Evolutionary conservation across 2,329 filamentous ascomycete genomes (phyloP).

Genomic region (Lasiodiplodia sp.): DNA sequence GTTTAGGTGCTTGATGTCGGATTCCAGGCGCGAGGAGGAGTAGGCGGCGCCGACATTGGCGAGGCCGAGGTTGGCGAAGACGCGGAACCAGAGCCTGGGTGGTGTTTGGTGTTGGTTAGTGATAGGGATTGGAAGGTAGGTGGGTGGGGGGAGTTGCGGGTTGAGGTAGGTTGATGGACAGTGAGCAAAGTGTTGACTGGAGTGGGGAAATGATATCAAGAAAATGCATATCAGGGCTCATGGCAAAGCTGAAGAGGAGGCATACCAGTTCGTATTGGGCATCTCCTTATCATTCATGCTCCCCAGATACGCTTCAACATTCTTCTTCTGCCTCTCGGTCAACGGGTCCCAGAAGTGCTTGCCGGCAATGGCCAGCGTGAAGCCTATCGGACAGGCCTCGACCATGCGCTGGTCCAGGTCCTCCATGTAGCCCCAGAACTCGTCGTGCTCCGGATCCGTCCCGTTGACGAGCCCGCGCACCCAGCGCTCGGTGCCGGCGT

Average conservation of each 20-base stretch:
- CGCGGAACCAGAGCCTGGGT: slow-evolving; percentile 73
- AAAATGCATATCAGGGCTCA: not conserved
- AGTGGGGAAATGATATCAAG: too few species aligned
- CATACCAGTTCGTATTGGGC: slow-evolving; percentile 69
- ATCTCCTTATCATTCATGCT: slow-evolving; percentile 81
- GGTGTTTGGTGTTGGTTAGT: slow-evolving; percentile 55
- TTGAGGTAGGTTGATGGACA: not conserved
- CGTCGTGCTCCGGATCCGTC: slow-evolving; percentile 71
- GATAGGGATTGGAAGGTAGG: slow-evolving; percentile 53
- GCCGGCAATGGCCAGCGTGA: slow-evolving; percentile 72
- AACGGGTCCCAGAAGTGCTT: slow-evolving; percentile 71
- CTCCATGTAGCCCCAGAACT: slow-evolving; percentile 79
- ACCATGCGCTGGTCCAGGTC: slow-evolving; percentile 86
- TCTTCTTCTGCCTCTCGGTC: slow-evolving; percentile 66
- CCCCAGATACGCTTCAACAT: slow-evolving; percentile 75
- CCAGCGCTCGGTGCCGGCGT: slow-evolving; percentile 70
- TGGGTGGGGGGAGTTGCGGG: not conserved
- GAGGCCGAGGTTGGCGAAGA: slow-evolving; percentile 81
- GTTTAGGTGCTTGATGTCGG: slow-evolving; percentile 78
- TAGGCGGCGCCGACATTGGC: slow-evolving; percentile 77
- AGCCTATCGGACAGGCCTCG: slow-evolving; percentile 82
- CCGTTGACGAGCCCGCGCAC: slow-evolving; percentile 74
- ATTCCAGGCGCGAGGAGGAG: slow-evolving; percentile 72
- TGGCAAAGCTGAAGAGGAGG: not conserved
- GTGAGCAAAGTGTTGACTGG: not conserved